A percentile compares a stretch with the other conserved stretches of the same genome.
phyloP scores from a whole-genome alignment of 108 stramenopile species.

The Cylindrotheca fusiformis region DNA sequence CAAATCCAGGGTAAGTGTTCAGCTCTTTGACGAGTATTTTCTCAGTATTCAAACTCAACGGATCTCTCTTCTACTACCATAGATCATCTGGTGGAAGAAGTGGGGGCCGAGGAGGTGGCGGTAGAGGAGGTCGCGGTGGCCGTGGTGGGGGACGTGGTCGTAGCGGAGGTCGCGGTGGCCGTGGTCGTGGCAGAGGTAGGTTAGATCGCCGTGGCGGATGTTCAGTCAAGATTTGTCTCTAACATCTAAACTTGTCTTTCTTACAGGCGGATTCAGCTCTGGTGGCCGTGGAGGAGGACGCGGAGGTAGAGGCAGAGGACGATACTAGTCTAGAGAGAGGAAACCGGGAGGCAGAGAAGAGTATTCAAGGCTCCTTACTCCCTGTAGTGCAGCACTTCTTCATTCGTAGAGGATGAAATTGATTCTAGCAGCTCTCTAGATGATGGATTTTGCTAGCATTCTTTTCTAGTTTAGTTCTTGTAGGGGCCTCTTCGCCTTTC shows the following conservation, averaged over 20 bases:
- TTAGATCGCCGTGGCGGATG: constrained; percentile 44
- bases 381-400: too few relatives aligned
- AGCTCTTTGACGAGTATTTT: constrained; percentile 1
- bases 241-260: constrained; percentile 1
- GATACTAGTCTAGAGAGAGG: too few relatives aligned
- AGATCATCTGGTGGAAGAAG: constrained; percentile 27
- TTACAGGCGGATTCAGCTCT: constrained; percentile 7
- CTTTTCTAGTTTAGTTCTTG: too few relatives aligned
- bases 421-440: too few relatives aligned
- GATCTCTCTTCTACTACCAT: too few relatives aligned
- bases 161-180: constrained; percentile 51
- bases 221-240: not conserved
- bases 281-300: constrained; percentile 17
- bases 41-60: too few relatives aligned
- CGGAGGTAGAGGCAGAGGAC: constrained; percentile 40
- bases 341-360: too few relatives aligned
- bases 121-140: constrained; percentile 41
- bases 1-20: constrained; percentile 50
- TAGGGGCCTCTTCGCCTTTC: not conserved
- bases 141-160: constrained; percentile 56
- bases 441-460: too few relatives aligned
- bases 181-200: constrained; percentile 49
- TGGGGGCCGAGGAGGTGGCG: constrained; percentile 64
- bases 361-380: too few relatives aligned
- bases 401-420: too few relatives aligned